Conservation (phyloP, 2,329 filamentous ascomycete genomes). For the Phialophora chinensis region DNA sequence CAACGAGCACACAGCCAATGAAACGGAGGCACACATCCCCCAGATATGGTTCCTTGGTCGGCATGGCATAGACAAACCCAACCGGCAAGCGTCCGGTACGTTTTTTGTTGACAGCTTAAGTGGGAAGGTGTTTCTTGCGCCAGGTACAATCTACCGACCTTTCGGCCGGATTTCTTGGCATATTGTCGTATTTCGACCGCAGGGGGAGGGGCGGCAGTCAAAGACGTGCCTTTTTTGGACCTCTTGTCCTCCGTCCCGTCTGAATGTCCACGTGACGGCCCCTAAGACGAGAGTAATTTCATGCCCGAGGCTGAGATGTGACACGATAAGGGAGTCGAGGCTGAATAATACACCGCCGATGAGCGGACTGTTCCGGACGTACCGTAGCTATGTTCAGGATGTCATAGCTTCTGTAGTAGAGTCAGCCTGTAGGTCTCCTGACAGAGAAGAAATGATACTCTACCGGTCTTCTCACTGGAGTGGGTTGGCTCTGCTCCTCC, state of each 20-base stretch:
- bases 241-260: neutral
- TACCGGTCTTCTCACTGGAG: neutral
- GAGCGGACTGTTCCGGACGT: neutral
- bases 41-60: neutral
- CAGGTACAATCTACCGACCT: neutral
- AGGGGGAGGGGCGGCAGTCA: neutral
- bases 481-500: neutral
- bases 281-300: neutral
- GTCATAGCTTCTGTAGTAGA: neutral
- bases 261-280: neutral
- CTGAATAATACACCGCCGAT: neutral
- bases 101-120: neutral
- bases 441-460: neutral
- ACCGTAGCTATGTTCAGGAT: neutral
- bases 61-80: neutral
- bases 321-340: neutral
- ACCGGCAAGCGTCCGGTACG: neutral
- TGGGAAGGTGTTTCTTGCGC: too few relatives aligned
- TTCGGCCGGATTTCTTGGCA: neutral
- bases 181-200: neutral
- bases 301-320: too few relatives aligned
- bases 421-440: neutral
- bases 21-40: neutral
- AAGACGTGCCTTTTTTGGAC: neutral
- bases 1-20: neutral